A percentile compares a stretch with the other conserved stretches of the same genome.
These are phyloP conservation scores for Fremontodendron californicum DNA, from an alignment of 345 rosid genomes.

Conservation along the genomic window DNA sequence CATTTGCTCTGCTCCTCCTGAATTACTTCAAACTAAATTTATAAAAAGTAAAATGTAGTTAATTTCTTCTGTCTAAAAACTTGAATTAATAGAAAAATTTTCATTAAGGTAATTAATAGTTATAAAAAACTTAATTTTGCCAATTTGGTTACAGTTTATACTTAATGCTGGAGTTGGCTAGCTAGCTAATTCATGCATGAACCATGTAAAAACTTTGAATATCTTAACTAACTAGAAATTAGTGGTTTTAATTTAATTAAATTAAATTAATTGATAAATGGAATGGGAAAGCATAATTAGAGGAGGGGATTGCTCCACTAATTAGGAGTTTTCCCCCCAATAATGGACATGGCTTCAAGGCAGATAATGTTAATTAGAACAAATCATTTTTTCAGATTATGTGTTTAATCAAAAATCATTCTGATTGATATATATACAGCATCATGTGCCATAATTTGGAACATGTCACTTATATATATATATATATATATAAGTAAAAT, in stretches of 20 bases:
- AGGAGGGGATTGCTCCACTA: conserved; percentile 13
- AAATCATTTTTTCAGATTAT: neutral
- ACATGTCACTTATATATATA: neutral
- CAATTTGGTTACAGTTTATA: too few relatives aligned
- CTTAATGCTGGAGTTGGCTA: neutral
- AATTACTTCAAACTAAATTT: too few relatives aligned
- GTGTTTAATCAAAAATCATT: neutral
- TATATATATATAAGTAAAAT: too few relatives aligned
- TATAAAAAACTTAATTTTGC: too few relatives aligned
- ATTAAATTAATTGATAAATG: neutral
- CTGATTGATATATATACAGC: neutral
- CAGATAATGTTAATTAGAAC: neutral
- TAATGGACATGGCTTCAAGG: neutral
- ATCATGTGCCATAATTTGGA: conserved; percentile 1
- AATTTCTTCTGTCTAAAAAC: too few relatives aligned
- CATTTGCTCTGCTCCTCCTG: too few relatives aligned
- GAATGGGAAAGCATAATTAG: neutral
- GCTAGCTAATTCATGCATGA: neutral
- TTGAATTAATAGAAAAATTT: too few relatives aligned
- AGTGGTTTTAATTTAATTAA: too few relatives aligned
- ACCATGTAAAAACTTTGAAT: neutral
- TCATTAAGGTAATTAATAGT: too few relatives aligned
- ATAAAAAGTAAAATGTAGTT: too few relatives aligned
- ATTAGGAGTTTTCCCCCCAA: conserved; percentile 4
- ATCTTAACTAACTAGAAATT: too few relatives aligned